Evolutionary conservation across 2,329 filamentous ascomycete species (phyloP), one percentile per base, ranked within the genome.

Genomic region (Clarireedia homoeocarpa): DNA sequence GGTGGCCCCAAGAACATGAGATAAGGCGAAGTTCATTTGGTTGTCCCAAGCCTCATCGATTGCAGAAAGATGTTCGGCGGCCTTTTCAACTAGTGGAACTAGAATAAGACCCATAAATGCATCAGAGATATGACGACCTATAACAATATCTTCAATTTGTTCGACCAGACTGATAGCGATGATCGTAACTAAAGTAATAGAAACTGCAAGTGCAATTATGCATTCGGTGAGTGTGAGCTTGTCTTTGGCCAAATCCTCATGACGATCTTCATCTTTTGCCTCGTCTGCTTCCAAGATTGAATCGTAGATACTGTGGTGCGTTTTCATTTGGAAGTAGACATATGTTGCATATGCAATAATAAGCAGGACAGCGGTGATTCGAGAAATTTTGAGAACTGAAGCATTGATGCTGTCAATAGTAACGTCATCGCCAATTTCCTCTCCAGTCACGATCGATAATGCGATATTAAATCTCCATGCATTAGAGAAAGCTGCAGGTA

Each of bases 1-100:
- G 0, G 88, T 92, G 2, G 90, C 86, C 38, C 89, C 90, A 17
- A 64, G 62, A 20, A 66, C 63, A 55, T 66, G 62, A 4, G 62
- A 61, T n/a, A 65, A 50, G 4, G 63, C 63, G 7, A 63, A 60
- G 30, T 64, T 65, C 63, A 91, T 91, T 68, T 86, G 84, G 68
- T 88, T 83, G 64, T 89, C 86, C 77, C 84, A 92, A 24, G 89
- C 89, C 76, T 95, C 89, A 64, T 94, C 88, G 57, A 95, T 77
- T 44, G 89, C 88, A 2, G 88, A 91, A 48, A 95, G 74, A 71
- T 95, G 89, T 71, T 95, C 89, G 12, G 89, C 89, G 2, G 87
- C 85, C 71, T 95, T 95, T 68, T 95, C 90, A 5, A 94, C 89
- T 0, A 95, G 77, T 4, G 88, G 85, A 5, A 94, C 80, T 0